A percentile compares a stretch with the other conserved stretches of the same genome.
These are phyloP conservation scores for Phaseolus lunatus DNA, from an alignment of 306 rosid species.

Conservation along the genomic window DNA sequence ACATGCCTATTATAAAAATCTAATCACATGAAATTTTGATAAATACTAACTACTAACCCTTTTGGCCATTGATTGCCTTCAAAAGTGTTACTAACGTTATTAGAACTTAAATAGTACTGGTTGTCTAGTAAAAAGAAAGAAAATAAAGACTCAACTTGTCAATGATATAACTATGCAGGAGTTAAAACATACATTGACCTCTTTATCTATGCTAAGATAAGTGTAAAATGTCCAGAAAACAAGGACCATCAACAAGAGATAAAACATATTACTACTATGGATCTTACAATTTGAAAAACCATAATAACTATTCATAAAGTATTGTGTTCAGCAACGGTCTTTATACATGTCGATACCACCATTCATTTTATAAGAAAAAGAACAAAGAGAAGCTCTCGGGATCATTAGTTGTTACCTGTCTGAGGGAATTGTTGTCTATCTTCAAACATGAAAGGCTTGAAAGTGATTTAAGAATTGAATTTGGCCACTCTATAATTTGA, in stretches of 20 bases:
- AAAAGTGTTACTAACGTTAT: background rate
- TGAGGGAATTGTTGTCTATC: conserved; percentile 81
- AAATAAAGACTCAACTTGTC: conserved; percentile 3
- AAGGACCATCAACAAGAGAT: conserved; percentile 21
- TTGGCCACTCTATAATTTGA: conserved; percentile 88
- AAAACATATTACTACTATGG: conserved; percentile 20
- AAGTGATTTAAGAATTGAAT: conserved; percentile 73
- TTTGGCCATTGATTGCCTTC: background rate
- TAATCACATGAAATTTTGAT: conserved; percentile 12
- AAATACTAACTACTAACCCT: conserved; percentile 1
- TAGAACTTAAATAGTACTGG: background rate
- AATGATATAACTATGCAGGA: conserved; percentile 23
- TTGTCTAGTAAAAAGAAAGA: background rate
- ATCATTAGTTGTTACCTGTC: conserved; percentile 65
- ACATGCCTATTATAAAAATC: background rate
- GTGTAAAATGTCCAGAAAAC: conserved; percentile 23
- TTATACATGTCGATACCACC: conserved; percentile 32
- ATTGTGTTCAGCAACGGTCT: conserved; percentile 16
- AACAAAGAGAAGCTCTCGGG: conserved; percentile 20
- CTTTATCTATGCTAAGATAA: conserved; percentile 22
- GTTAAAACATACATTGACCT: conserved; percentile 14
- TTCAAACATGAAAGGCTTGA: conserved; percentile 76
- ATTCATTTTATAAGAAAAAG: conserved; percentile 36
- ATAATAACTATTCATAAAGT: background rate
- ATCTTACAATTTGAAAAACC: conserved; percentile 27